Evolutionary conservation across 768 basidiomycete species (phyloP), one percentile per base, ranked within the genome.

Genomic region (Tylopilus sp.): DNA sequence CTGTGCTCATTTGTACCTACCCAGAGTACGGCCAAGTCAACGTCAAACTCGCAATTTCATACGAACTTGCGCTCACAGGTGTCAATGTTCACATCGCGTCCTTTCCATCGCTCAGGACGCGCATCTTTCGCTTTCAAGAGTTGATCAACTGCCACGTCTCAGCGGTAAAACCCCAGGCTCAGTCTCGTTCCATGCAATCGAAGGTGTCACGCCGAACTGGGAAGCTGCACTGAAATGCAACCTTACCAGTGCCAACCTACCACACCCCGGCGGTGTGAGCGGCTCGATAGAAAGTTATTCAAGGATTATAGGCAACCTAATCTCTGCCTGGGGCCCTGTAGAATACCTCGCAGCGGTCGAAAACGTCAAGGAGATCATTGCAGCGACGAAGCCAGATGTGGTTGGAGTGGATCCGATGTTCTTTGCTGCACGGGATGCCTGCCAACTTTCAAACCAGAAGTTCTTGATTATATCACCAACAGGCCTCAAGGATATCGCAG

Each of bases 51-150:
- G 55, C 59, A 17, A 57, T 45, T 8, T 22, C 59, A 13, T 60
- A 57, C 9, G 59, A 61, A 26, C 59, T 61, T 6, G 60, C 46
- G 8, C 44, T 61, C 12, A 43, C 46, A 5, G 55, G 52, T 5
- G 48, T 31, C 11, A 40, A 57, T 28, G 50, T 61, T 14, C 21
- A n/a, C 22, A 43, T 61, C 3, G 52, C 59, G 1, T 61, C 52
- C 16, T 61, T 57, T 10, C n/a, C 46, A 24, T 12, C 59, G 3
- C 59, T 61, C 38, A 11, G 17, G 44, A 3, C 38, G 17, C 55
- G 59, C n/a, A 22, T 61, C 16, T 24, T 19, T 10, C 48, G 36
- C 14, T 22, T 61, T 26, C 52, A 48, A 43, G 59, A 60, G 28
- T 33, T 40, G n/a, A 17, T 48, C 36, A 21, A 38, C 19, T 19